Conservation (phyloP, 192 early-diverging fungal species). For the Linnemannia exigua region DNA sequence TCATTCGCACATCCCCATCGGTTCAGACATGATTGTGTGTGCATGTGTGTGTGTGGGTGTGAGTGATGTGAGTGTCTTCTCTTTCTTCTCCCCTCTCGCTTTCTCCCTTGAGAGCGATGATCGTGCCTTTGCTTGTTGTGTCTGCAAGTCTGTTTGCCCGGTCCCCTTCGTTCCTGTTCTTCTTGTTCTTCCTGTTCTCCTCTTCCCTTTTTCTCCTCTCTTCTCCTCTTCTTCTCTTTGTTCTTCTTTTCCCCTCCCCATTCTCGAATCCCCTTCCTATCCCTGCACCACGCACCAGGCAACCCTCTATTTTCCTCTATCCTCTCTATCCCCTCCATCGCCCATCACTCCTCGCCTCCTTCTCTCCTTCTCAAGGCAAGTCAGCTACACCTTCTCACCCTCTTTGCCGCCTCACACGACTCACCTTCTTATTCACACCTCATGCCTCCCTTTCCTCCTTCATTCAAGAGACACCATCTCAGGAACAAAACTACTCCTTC, state of each 20-base stretch:
- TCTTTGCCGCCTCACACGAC: too few relatives aligned
- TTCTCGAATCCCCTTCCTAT: conserved; percentile 42
- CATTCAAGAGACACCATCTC: not conserved
- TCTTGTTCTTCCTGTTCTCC: not conserved
- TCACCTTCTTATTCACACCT: not conserved
- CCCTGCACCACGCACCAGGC: conserved; percentile 9
- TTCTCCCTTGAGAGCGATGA: not conserved
- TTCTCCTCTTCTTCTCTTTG: not conserved
- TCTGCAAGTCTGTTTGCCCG: too few relatives aligned
- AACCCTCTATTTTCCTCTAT: not conserved
- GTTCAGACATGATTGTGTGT: too few relatives aligned
- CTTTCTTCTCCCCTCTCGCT: not conserved
- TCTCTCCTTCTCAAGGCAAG: conserved; percentile 5
- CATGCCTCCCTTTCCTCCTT: not conserved
- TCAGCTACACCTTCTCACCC: not conserved
- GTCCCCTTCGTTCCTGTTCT: not conserved
- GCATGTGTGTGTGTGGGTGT: too few relatives aligned
- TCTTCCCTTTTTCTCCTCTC: too few relatives aligned
- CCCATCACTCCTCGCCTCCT: not conserved
- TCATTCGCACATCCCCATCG: too few relatives aligned
- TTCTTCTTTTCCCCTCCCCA: not conserved
- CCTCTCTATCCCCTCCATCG: not conserved
- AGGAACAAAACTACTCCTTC: not conserved
- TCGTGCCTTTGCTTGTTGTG: too few relatives aligned
- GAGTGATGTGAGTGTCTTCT: not conserved